Percentiles rank a stretch among this genome's conserved stretches.
Conservation (phyloP, 2,329 filamentous ascomycete species). For the Thelonectria blattea region DNA sequence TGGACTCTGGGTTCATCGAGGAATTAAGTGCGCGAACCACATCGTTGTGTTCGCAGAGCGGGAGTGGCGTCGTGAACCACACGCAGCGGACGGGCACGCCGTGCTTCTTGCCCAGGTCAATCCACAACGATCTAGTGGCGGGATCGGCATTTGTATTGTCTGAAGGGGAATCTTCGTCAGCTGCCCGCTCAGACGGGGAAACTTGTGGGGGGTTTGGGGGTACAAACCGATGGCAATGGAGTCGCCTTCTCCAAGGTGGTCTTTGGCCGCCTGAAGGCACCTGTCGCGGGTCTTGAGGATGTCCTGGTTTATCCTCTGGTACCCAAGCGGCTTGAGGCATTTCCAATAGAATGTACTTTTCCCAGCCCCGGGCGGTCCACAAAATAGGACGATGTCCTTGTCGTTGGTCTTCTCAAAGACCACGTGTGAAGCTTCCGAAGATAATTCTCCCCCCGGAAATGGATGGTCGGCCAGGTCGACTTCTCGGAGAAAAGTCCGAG, state of each 20-base stretch:
- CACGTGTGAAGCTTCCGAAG: constrained; percentile 39
- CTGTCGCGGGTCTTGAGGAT: constrained; percentile 75
- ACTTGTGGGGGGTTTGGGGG: constrained; percentile 17
- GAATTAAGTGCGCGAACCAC: constrained; percentile 74
- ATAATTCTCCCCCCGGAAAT: constrained; percentile 29
- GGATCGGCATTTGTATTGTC: constrained; percentile 95
- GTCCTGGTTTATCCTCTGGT: constrained; percentile 90
- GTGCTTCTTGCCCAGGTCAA: constrained; percentile 72
- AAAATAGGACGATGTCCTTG: constrained; percentile 82
- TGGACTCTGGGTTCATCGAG: constrained; percentile 82
- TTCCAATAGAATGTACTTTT: constrained; percentile 92
- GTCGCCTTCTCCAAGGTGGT: constrained; percentile 66
- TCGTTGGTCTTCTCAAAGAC: constrained; percentile 66
- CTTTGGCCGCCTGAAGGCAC: constrained; percentile 74
- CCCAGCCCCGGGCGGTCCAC: constrained; percentile 86
- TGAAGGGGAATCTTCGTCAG: constrained; percentile 42
- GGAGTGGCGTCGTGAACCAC: constrained; percentile 76
- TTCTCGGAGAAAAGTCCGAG: constrained; percentile 68
- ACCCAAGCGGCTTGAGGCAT: constrained; percentile 77
- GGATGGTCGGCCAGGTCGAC: constrained; percentile 73
- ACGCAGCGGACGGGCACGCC: constrained; percentile 82
- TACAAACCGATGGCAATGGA: constrained; percentile 79
- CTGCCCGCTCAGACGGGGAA: constrained; percentile 22
- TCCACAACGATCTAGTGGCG: constrained; percentile 80
- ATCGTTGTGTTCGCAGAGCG: constrained; percentile 85